Evolutionary conservation across 805 yeast genomes (phyloP), one percentile per base, ranked within the genome.

Genomic region (Kodamaea hsintzibuensis): DNA sequence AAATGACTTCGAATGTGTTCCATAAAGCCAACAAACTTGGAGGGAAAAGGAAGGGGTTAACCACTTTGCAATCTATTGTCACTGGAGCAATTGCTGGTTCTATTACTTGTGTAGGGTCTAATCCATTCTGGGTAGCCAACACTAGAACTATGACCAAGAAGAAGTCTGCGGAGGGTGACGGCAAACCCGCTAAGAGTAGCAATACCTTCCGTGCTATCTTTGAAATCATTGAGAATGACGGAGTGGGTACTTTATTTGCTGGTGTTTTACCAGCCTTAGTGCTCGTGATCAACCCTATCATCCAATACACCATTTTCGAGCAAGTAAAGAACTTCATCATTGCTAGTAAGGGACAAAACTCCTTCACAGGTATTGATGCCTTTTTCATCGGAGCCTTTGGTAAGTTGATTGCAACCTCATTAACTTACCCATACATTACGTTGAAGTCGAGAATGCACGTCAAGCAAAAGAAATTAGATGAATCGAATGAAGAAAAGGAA

Each of bases 51-150:
- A 60, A 67, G 46, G 84, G 83, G 1, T 67, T 85, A 60, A 72
- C 83, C 25, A 84, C 96, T 1, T 51, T 77, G 3, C 91, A 90
- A 70, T 82, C 90, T 51, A 86, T 91, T 62, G 55, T 79, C 5
- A 85, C 91, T 1, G 96, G 98, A 25, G 86, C 95, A 0, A 77
- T 89, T 63, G 96, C 97, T 1, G 97, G 98, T 0, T 81, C 91
- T 8, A 82, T 91, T 39, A 91, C 97, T 2, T 88, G 91, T 49
- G 74, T 88, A 17, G 79, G 85, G 9, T 85, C 96, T 10, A 91
- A 91, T 68, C 98, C 98, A 19, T 84, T 90, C 60, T 91, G 98
- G 98, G 96, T 91, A 44, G 95, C 96, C 45, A 91, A 91, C 67
- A 91, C 98, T 2, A 81, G 97, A 65, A 84, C 87, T 82, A 89